phyloP scores from a whole-genome alignment of 2,329 filamentous ascomycete genomes.

The Exophiala aquamarina region DNA sequence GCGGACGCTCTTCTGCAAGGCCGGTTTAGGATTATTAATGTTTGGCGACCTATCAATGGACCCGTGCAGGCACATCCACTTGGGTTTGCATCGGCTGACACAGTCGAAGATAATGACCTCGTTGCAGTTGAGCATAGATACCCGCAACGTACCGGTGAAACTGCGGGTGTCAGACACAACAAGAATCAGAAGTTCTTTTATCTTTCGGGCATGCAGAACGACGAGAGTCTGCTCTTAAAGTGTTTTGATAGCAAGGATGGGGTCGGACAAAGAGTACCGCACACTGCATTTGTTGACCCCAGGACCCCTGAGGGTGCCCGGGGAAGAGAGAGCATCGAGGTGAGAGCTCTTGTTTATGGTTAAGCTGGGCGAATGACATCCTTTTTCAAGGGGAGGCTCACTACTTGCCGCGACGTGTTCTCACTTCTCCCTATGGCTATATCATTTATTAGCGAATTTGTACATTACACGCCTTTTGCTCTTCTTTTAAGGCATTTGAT shows the following conservation, averaged over 20 bases:
- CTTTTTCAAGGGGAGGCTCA: too few relatives aligned
- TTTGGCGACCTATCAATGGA: slow-evolving; percentile 71
- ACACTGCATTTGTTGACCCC: slow-evolving; percentile 78
- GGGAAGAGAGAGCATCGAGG: slow-evolving; percentile 83
- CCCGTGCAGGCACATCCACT: slow-evolving; percentile 58
- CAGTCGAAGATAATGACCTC: slow-evolving; percentile 62
- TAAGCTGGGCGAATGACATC: slow-evolving; percentile 23
- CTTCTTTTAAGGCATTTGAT: too few relatives aligned
- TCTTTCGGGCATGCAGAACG: slow-evolving; percentile 72
- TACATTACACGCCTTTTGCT: too few relatives aligned
- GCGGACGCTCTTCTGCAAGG: slow-evolving; percentile 65
- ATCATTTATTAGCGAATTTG: too few relatives aligned
- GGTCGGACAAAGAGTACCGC: slow-evolving; percentile 55
- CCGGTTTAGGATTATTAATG: slow-evolving; percentile 81
- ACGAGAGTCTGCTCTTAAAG: slow-evolving; percentile 73
- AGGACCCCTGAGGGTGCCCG: slow-evolving; percentile 68
- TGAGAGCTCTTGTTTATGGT: slow-evolving; percentile 81
- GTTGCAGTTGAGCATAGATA: slow-evolving; percentile 75
- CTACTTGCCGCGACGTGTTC: too few relatives aligned
- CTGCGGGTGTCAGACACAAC: slow-evolving; percentile 65
- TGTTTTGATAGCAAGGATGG: slow-evolving; percentile 69
- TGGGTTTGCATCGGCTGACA: slow-evolving; percentile 56
- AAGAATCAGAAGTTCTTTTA: slow-evolving; percentile 73
- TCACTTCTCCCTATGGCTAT: too few relatives aligned
- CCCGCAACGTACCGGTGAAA: slow-evolving; percentile 69